Evolutionary conservation across 139 green algal species (phyloP).

Genomic region (Ettlia oleoabundans): DNA sequence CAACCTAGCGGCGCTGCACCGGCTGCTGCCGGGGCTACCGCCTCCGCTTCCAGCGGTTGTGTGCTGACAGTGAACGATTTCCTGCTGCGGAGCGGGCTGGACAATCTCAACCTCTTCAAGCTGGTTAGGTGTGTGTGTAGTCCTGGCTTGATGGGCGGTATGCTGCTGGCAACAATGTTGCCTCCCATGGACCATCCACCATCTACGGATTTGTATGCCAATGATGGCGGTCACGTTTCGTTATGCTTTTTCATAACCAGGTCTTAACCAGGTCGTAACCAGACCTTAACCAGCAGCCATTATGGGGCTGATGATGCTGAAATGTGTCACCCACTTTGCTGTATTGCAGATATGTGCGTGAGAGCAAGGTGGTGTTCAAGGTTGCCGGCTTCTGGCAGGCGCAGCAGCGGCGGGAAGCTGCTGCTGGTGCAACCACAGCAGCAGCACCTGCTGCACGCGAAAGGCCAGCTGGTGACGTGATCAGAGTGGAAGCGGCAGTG

Average conservation of each 20-base stretch:
- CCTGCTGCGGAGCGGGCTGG: conserved; percentile 75
- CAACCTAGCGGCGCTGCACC: too few relatives aligned
- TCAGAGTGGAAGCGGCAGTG: not conserved
- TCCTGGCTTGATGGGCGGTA: not conserved
- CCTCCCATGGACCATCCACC: too few relatives aligned
- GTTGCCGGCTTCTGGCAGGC: conserved; percentile 60
- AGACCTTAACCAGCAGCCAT: too few relatives aligned
- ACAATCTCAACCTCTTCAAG: conserved; percentile 94
- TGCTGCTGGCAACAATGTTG: not conserved
- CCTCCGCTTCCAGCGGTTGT: not conserved
- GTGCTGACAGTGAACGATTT: conserved; percentile 84
- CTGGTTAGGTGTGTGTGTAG: conserved; percentile 50
- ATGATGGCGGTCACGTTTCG: too few relatives aligned
- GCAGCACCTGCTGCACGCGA: conserved; percentile 27
- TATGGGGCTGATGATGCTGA: not conserved
- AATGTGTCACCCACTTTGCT: not conserved
- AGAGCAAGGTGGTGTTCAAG: conserved; percentile 89
- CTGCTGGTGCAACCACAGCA: conserved; percentile 19
- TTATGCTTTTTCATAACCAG: too few relatives aligned
- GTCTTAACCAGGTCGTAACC: too few relatives aligned
- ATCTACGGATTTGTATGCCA: too few relatives aligned
- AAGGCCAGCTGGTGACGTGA: too few relatives aligned
- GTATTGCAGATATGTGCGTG: conserved; percentile 64
- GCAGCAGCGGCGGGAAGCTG: not conserved
- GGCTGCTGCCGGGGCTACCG: not conserved